A percentile compares a stretch with the other conserved stretches of the same genome.
These are phyloP conservation scores for Chrysosporium keratinophilum DNA, from an alignment of 2,329 filamentous ascomycete genomes.

Conservation along the genomic window DNA sequence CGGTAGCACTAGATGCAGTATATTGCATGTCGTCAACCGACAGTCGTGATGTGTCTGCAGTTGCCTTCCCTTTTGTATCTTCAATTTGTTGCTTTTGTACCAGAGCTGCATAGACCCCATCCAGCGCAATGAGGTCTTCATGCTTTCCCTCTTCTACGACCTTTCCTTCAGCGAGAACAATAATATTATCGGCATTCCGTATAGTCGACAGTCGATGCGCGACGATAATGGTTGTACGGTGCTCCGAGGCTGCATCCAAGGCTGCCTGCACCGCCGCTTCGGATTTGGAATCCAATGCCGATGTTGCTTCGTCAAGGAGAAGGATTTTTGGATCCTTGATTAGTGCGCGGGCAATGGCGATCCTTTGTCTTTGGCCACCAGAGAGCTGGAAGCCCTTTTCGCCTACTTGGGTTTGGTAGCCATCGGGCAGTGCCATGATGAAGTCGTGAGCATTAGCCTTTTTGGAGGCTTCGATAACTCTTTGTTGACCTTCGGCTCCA, in stretches of 20 bases:
- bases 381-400: constrained; percentile 42
- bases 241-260: constrained; percentile 36
- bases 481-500: no score
- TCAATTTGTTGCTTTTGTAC: constrained; percentile 25
- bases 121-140: constrained; percentile 36
- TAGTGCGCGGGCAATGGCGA: constrained; percentile 34
- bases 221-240: constrained; percentile 44
- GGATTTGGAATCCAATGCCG: constrained; percentile 38
- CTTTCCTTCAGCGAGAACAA: constrained; percentile 51
- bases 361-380: constrained; percentile 42
- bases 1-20: constrained; percentile 31
- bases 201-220: constrained; percentile 57
- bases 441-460: constrained; percentile 55
- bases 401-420: constrained; percentile 41
- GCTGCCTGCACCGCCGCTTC: constrained; percentile 39
- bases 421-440: constrained; percentile 47
- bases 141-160: constrained; percentile 52
- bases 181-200: constrained; percentile 56
- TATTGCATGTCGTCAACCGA: constrained; percentile 18
- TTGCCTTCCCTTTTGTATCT: no score
- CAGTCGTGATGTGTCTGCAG: no score
- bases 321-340: constrained; percentile 35
- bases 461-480: constrained; percentile 47
- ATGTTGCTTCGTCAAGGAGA: constrained; percentile 43
- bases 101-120: constrained; percentile 37